Evolutionary conservation across 2,329 filamentous ascomycete species (phyloP), one percentile per base, ranked within the genome.

Genomic region (Akanthomyces muscarius): DNA sequence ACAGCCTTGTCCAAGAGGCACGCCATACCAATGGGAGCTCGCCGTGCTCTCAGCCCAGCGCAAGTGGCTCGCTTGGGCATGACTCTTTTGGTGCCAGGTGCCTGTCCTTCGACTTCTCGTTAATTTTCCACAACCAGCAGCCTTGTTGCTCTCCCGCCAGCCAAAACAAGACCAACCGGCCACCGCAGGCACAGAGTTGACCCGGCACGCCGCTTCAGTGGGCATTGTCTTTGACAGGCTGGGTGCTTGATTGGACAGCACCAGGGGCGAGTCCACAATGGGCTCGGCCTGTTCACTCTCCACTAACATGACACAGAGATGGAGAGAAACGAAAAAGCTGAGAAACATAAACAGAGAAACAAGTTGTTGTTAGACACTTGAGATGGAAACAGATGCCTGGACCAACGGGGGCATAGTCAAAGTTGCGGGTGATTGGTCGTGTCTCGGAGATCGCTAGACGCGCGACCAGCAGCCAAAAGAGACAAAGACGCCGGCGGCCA

Each of bases 201-300:
- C 41, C 58, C 58, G 58, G n/a, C 13, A 25, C 10, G 50, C 58
- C 58, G 58, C 30, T 45, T 42, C 16, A 38, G 50, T 45, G 58
- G 50, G n/a, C 38, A 54, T 54, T 47, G 50, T 45, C 50, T 54
- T n/a, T 47, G 11, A 7, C 16, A 21, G 5, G 8, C 13, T 8
- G 25, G 25, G 25, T 5, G 11, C 4, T 33, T 54, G 50, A 54
- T 61, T 61, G 58, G 58, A 10, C 50, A 23, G 50, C n/a, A 25
- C 36, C 28, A 21, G 23, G 38, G 10, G 23, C 8, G 54, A 25
- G 14, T 14, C 56, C 58, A 54, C 28, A 48, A 47, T 54, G n/a
- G 18, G 38, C 58, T 61, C 48, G 41, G 16, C 5, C 47, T 23
- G 21, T 53, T 36, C 2, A 21, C 57, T 56, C 45, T 51, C 56